A percentile compares a stretch with the other conserved stretches of the same genome.
Evolutionary conservation across 2,329 filamentous ascomycete species (phyloP).

Genomic region (Penicillium sp.): DNA sequence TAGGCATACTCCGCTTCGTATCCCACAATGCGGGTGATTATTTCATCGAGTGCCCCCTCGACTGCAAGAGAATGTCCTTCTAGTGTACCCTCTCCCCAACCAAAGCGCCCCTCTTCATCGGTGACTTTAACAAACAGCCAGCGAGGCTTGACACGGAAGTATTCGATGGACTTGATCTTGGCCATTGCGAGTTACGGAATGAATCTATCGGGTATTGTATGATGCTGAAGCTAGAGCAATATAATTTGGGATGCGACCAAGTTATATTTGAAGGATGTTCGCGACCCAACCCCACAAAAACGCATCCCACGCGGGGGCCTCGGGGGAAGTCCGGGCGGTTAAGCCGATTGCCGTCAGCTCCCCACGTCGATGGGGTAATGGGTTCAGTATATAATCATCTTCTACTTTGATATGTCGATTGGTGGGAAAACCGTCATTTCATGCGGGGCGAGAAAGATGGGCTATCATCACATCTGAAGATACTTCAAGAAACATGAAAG

Average conservation of each 20-base stretch:
- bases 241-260: background rate
- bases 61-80: slow-evolving; percentile 74
- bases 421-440: background rate
- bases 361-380: slow-evolving; percentile 3
- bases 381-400: background rate
- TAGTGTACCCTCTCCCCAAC: slow-evolving; percentile 74
- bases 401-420: background rate
- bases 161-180: slow-evolving; percentile 66
- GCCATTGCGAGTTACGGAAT: slow-evolving; percentile 49
- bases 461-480: background rate
- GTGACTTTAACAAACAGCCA: slow-evolving; percentile 79
- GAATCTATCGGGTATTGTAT: background rate
- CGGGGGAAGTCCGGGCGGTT: slow-evolving; percentile 17
- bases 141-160: slow-evolving; percentile 71
- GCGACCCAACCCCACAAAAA: slow-evolving; percentile 5
- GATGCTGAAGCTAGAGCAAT: background rate
- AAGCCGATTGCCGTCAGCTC: background rate
- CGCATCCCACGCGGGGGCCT: slow-evolving; percentile 18
- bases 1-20: slow-evolving; percentile 66
- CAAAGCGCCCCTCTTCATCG: slow-evolving; percentile 64
- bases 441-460: background rate
- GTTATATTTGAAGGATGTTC: slow-evolving; percentile 11
- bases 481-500: too few relatives aligned
- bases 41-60: slow-evolving; percentile 70
- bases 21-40: slow-evolving; percentile 61